These are phyloP conservation scores for Cochlearia excelsa DNA, from an alignment of 345 rosid species.

Conservation along the genomic window DNA sequence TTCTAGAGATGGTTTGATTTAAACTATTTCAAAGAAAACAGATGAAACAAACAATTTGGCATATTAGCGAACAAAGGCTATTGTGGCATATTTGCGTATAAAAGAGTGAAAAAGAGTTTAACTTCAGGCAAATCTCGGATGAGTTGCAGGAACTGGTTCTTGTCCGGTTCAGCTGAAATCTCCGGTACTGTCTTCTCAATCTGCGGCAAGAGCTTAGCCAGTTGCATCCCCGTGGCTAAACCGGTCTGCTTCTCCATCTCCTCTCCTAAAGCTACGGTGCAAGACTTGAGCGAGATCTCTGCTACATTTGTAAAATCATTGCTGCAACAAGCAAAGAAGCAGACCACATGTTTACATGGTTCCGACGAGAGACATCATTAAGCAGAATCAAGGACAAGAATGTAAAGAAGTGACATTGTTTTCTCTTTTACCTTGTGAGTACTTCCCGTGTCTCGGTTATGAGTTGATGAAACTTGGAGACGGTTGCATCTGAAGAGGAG, in stretches of 20 bases:
- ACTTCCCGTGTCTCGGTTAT: constrained; percentile 77
- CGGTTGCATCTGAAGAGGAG: constrained; percentile 31
- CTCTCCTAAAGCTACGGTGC: constrained; percentile 49
- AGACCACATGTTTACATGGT: not conserved
- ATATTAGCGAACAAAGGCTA: not conserved
- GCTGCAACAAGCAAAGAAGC: constrained; percentile 46
- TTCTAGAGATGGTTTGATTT: no score
- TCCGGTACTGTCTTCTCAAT: constrained; percentile 54
- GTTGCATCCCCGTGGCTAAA: constrained; percentile 52
- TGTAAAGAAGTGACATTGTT: not conserved
- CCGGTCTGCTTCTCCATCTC: constrained; percentile 49
- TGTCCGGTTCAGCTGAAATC: constrained; percentile 54
- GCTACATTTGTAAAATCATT: constrained; percentile 61
- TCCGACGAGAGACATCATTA: not conserved
- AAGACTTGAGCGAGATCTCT: constrained; percentile 58
- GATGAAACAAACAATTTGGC: constrained; percentile 16
- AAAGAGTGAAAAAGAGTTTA: constrained; percentile 75
- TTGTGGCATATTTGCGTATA: constrained; percentile 65
- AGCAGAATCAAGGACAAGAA: not conserved
- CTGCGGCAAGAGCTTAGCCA: constrained; percentile 78
- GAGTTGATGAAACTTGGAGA: constrained; percentile 66
- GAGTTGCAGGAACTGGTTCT: constrained; percentile 56
- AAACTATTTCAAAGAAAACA: not conserved
- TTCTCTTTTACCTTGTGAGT: constrained; percentile 53
- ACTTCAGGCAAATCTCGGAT: constrained; percentile 62